A percentile compares a stretch with the other conserved stretches of the same genome.
These are phyloP conservation scores for Colletotrichum tamarilloi DNA, from an alignment of 2,329 filamentous ascomycete species.

Conservation along the genomic window DNA sequence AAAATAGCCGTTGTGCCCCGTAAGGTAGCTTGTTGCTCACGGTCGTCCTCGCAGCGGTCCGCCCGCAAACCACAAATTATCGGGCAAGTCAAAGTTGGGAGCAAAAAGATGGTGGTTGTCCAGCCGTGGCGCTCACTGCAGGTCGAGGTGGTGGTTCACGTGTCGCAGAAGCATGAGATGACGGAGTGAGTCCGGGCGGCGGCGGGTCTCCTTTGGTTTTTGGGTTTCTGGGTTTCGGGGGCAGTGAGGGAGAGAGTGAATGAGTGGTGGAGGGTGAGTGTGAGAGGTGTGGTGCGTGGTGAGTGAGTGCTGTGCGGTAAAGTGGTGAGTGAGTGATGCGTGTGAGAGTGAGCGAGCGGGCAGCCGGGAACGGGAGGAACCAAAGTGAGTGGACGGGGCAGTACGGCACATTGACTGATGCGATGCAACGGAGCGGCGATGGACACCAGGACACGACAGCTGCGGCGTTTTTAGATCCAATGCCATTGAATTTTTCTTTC, in stretches of 20 bases:
- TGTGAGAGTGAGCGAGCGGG: slow-evolving; percentile 8
- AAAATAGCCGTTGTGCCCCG: slow-evolving; percentile 6
- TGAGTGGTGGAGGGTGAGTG: neutral
- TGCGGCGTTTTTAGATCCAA: neutral
- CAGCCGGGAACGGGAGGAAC: neutral
- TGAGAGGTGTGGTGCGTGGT: neutral
- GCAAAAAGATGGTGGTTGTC: neutral
- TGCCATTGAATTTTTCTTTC: neutral
- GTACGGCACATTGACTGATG: neutral
- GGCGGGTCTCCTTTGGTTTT: slow-evolving; percentile 13
- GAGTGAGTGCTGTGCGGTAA: neutral
- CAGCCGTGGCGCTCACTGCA: slow-evolving; percentile 14
- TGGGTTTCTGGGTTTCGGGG: neutral
- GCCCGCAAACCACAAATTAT: neutral
- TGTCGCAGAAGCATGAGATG: slow-evolving; percentile 30
- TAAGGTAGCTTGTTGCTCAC: neutral
- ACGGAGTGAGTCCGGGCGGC: slow-evolving; percentile 26
- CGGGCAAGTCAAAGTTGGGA: slow-evolving; percentile 9
- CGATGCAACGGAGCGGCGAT: neutral
- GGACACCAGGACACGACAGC: neutral
- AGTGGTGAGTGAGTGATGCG: neutral
- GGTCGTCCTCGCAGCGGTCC: slow-evolving; percentile 12
- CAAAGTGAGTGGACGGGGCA: slow-evolving; percentile 2
- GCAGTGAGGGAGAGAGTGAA: neutral
- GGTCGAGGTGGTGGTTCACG: slow-evolving; percentile 25